These are phyloP conservation scores for Eimeria acervulina DNA, from an alignment of 169 alveolate genomes.

Conservation along the genomic window DNA sequence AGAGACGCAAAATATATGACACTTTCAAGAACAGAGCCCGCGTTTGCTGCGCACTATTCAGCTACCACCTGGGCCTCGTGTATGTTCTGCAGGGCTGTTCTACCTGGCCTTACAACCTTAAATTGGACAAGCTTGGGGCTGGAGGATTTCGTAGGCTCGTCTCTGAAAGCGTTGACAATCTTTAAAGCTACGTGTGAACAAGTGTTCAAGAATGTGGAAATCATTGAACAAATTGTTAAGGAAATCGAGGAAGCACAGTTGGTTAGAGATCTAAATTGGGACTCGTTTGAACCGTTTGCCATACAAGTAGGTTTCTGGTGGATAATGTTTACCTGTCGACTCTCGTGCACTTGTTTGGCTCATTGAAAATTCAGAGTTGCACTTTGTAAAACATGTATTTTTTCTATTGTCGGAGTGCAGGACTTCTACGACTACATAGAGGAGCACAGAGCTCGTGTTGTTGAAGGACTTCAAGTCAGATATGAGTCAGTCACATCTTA, in stretches of 20 bases:
- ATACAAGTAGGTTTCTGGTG: slow-evolving; percentile 42
- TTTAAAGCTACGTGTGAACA: slow-evolving; percentile 92
- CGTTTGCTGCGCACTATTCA: not conserved
- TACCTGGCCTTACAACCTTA: slow-evolving; percentile 93
- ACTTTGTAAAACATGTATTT: not conserved
- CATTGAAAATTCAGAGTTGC: not conserved
- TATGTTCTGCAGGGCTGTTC: slow-evolving; percentile 83
- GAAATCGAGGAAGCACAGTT: slow-evolving; percentile 92
- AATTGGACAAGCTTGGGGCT: slow-evolving; percentile 97
- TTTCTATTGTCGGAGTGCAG: slow-evolving; percentile 70
- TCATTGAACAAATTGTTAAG: slow-evolving; percentile 92
- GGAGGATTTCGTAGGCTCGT: slow-evolving; percentile 92
- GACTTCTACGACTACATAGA: slow-evolving; percentile 94
- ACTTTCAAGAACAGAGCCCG: not conserved
- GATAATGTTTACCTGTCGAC: not conserved
- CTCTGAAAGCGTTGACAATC: slow-evolving; percentile 88
- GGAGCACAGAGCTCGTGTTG: slow-evolving; percentile 90
- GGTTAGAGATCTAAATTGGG: slow-evolving; percentile 93
- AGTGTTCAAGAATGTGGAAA: slow-evolving; percentile 94
- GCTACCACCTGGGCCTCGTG: not conserved
- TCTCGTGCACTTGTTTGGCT: too few relatives aligned
- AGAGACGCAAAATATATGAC: not conserved
- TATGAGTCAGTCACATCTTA: slow-evolving; percentile 93
- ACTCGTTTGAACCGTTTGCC: slow-evolving; percentile 84
- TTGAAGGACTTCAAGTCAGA: slow-evolving; percentile 92